Percentiles rank a stretch among this genome's conserved stretches.
phyloP scores from a whole-genome alignment of 129 eudicot genomes.

The Heracleum sosnowskyi region DNA sequence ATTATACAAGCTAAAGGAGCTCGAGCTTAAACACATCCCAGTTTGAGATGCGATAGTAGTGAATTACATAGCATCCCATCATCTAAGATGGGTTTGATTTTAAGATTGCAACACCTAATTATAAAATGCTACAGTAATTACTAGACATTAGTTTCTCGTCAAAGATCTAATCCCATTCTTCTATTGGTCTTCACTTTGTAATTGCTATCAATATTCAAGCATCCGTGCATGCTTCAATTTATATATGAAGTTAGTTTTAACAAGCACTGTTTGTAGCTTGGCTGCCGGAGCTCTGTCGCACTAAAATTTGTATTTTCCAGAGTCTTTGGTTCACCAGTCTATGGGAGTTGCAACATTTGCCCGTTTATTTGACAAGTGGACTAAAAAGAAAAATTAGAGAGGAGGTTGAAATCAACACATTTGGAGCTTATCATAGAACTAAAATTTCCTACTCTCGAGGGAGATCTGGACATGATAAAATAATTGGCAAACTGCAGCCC shows the following conservation, averaged over 20 bases:
- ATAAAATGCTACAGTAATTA: not conserved
- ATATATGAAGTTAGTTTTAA: not conserved
- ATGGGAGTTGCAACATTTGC: not conserved
- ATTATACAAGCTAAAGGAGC: too few relatives aligned
- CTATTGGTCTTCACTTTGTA: not conserved
- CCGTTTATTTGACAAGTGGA: not conserved
- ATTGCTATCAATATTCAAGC: not conserved
- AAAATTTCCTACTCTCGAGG: not conserved
- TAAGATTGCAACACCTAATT: not conserved
- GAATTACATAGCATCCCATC: not conserved
- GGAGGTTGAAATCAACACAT: not conserved
- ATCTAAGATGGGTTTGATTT: too few relatives aligned
- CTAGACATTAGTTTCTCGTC: not conserved
- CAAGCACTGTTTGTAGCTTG: not conserved
- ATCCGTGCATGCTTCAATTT: not conserved
- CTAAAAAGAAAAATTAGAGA: not conserved
- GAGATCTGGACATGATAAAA: not conserved
- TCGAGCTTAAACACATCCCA: not conserved
- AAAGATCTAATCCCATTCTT: not conserved
- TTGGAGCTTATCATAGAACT: not conserved
- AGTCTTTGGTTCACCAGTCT: not conserved
- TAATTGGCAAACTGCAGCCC: not conserved
- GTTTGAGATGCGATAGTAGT: not conserved
- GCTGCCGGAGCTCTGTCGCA: not conserved
- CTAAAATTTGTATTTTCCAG: not conserved